These are phyloP conservation scores for Xerocomellus intermedius DNA, from an alignment of 768 basidiomycete genomes.

Conservation along the genomic window DNA sequence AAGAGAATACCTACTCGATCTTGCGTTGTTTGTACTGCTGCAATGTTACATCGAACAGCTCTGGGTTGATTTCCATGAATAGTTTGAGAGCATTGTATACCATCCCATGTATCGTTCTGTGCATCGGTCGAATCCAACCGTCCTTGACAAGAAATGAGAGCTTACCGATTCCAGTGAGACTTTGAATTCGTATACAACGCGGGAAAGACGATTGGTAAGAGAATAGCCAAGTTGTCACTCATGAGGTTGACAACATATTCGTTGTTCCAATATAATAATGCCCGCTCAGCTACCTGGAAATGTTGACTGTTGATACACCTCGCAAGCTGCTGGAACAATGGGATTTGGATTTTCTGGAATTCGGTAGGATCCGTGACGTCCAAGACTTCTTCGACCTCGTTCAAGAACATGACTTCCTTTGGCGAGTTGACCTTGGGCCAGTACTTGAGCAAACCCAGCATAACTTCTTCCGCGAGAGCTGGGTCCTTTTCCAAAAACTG, in stretches of 20 bases:
- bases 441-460: conserved; percentile 91
- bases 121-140: conserved; percentile 6
- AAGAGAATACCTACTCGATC: conserved; percentile 61
- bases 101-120: conserved; percentile 97
- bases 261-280: conserved; percentile 98
- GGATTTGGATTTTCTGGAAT: conserved; percentile 93
- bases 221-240: conserved; percentile 87
- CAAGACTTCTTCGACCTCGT: conserved; percentile 97
- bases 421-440: conserved; percentile 99
- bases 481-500: conserved; percentile 98
- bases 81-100: conserved; percentile 97
- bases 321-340: conserved; percentile 91
- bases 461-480: conserved; percentile 88
- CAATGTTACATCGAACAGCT: conserved; percentile 91
- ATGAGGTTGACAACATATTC: conserved; percentile 99
- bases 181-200: conserved; percentile 94
- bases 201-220: conserved; percentile 96
- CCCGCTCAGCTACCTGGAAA: conserved; percentile 98
- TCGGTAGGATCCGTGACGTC: conserved; percentile 97
- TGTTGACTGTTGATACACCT: conserved; percentile 99
- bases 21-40: conserved; percentile 89
- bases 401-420: conserved; percentile 99
- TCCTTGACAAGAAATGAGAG: conserved; percentile 3
- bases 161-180: conserved; percentile 97
- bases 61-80: conserved; percentile 99